Base-by-base conservation (phyloP, 2,329 filamentous ascomycete species). In the Alternaria ethzedia region DNA sequence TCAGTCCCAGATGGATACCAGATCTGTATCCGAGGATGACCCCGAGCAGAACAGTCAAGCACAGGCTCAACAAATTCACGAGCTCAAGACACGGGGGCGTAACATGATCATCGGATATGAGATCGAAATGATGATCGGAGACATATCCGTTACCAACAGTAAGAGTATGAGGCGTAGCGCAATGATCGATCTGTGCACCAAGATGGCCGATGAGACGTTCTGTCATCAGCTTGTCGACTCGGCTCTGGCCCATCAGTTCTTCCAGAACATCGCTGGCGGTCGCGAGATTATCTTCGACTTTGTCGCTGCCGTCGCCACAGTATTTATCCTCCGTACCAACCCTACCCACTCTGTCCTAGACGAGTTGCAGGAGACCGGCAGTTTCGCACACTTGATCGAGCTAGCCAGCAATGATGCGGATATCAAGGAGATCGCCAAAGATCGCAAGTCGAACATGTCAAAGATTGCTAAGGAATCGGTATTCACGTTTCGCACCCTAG, bases 201-300 rank as follows among this genome's bases (percentile, higher is more conserved):
- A 86, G 67, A 78, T 89, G 60, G 69, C 80, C 4, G 84, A 90
- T 54, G 89, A 89, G 70, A 83, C 83, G 1, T 94, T 92, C 70
- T 82, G 88, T 26, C 83, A 85, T 17, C 89, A 91, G 65, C 94
- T 97, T 71, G 85, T 91, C 20, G 90, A 94, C 65, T 90, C 93
- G 68, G 88, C 89, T 7, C 88, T 91, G 59, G 91, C 93, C 65
- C 86, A 89, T 57, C 87, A 86, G 28, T 83, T 97, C 15, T 86
- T 93, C 56, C 84, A 86, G 47, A 86, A 87, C 45, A 83, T 91
- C 10, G 85, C 83, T 1, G 82, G 66, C 52, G 68, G 68, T 41
- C 78, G 69, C 61, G 86, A 82, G 63, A 69, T 70, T 46, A 82
- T 81, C 60, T 86, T 80, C 55, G 89, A 88, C 7, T 91, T 90